These are phyloP conservation scores for Coemansia erecta DNA, from an alignment of 192 early-diverging fungal genomes.

Conservation along the genomic window DNA sequence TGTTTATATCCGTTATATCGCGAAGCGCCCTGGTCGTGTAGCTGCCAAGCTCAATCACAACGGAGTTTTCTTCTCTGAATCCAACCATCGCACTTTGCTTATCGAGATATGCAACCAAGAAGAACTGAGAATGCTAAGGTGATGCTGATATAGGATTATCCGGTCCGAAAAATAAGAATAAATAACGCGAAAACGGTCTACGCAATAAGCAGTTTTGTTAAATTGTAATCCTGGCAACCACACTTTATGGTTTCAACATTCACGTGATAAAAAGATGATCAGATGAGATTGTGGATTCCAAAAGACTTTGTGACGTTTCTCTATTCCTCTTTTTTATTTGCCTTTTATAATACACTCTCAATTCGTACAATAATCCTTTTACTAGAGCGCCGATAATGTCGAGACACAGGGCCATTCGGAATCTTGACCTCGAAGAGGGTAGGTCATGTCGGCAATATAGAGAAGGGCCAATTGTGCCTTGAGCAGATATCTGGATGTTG, in stretches of 20 bases:
- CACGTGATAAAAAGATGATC: neutral
- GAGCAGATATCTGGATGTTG: neutral
- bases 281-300: neutral
- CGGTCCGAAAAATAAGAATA: too few relatives aligned
- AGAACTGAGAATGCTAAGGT: too few relatives aligned
- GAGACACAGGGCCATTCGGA: constrained; percentile 45
- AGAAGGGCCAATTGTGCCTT: neutral
- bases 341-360: neutral
- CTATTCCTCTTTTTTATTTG: constrained; percentile 9
- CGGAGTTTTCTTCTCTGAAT: constrained; percentile 72
- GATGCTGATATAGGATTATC: too few relatives aligned
- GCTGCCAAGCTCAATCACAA: constrained; percentile 87
- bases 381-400: constrained; percentile 30
- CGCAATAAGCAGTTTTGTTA: too few relatives aligned
- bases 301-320: neutral
- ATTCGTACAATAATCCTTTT: neutral
- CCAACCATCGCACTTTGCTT: neutral
- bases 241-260: neutral
- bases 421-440: constrained; percentile 51
- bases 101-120: too few relatives aligned
- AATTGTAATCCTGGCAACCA: constrained; percentile 15
- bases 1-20: constrained; percentile 73
- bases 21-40: constrained; percentile 72
- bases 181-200: too few relatives aligned
- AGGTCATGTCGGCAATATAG: neutral